Percentiles rank a stretch among this genome's conserved stretches.
phyloP scores from a whole-genome alignment of 441 rosid genomes.

The Populus hybrid region DNA sequence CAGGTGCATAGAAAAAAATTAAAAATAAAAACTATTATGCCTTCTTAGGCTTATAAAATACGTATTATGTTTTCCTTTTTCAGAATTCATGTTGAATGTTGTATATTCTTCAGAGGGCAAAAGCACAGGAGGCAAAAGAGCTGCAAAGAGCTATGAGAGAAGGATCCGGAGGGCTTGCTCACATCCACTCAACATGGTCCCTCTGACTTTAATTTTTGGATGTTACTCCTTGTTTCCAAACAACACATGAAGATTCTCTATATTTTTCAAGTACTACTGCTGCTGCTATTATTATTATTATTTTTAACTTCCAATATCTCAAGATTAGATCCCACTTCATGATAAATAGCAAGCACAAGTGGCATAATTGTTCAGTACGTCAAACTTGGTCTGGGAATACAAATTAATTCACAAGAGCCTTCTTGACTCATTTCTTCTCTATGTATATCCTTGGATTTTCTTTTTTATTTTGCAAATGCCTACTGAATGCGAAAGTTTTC shows the following conservation, averaged over 20 bases:
- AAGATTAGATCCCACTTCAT: conserved; percentile 1
- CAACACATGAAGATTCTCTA: conserved; percentile 10
- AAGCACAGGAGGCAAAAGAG: conserved; percentile 54
- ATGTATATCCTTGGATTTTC: no score
- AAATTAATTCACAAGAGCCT: not conserved
- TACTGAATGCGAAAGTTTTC: not conserved
- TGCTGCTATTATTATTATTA: no score
- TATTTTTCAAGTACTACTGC: not conserved
- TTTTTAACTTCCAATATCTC: not conserved
- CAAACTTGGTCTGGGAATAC: conserved; percentile 12
- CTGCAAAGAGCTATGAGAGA: conserved; percentile 50
- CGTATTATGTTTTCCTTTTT: not conserved
- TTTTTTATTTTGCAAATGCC: not conserved
- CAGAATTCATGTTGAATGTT: not conserved
- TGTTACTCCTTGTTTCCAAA: conserved; percentile 6
- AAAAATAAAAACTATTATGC: no score
- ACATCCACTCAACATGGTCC: conserved; percentile 40
- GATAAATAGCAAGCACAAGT: not conserved
- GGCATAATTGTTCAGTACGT: conserved; percentile 8
- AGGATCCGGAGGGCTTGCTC: conserved; percentile 33
- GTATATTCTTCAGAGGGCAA: conserved; percentile 42
- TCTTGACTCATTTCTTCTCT: not conserved
- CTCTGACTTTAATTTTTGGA: conserved; percentile 43
- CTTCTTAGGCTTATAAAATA: not conserved
- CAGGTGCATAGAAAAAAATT: conserved; percentile 25